phyloP scores from a whole-genome alignment of 345 rosid species.

The Trapa bicornis region DNA sequence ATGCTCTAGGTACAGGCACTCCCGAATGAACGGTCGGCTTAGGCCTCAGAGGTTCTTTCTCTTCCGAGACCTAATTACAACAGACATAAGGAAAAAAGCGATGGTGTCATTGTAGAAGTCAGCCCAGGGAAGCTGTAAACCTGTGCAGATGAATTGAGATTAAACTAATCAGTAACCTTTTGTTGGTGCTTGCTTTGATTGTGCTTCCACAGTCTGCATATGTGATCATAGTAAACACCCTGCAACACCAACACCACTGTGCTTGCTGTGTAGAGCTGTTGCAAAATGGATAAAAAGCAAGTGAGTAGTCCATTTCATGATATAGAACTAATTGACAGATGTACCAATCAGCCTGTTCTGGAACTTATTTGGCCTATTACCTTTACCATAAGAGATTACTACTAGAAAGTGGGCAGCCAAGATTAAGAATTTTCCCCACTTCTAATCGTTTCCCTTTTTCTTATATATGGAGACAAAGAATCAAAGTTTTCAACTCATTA shows the following conservation, averaged over 20 bases:
- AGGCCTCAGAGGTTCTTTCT: slow-evolving; percentile 35
- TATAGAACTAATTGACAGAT: neutral
- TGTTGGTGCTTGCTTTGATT: slow-evolving; percentile 12
- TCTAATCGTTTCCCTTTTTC: no score
- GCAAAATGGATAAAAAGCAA: neutral
- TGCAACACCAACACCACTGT: slow-evolving; percentile 69
- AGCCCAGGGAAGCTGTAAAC: no score
- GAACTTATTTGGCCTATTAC: no score
- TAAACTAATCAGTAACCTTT: slow-evolving; percentile 15
- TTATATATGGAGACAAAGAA: no score
- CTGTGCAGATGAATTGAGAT: no score
- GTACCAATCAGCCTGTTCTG: neutral
- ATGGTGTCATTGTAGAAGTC: no score
- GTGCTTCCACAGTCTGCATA: slow-evolving; percentile 34
- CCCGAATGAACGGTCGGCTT: slow-evolving; percentile 20
- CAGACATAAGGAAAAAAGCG: no score
- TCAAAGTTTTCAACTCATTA: no score
- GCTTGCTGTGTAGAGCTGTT: slow-evolving; percentile 73
- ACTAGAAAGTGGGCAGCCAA: no score
- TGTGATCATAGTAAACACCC: slow-evolving; percentile 58
- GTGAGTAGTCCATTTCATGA: no score
- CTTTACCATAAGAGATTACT: no score
- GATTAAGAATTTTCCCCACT: no score
- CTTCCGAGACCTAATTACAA: slow-evolving; percentile 26
- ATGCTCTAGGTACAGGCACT: slow-evolving; percentile 45